Conservation (phyloP, 2,329 filamentous ascomycete species). For the Talaromyces islandicus region DNA sequence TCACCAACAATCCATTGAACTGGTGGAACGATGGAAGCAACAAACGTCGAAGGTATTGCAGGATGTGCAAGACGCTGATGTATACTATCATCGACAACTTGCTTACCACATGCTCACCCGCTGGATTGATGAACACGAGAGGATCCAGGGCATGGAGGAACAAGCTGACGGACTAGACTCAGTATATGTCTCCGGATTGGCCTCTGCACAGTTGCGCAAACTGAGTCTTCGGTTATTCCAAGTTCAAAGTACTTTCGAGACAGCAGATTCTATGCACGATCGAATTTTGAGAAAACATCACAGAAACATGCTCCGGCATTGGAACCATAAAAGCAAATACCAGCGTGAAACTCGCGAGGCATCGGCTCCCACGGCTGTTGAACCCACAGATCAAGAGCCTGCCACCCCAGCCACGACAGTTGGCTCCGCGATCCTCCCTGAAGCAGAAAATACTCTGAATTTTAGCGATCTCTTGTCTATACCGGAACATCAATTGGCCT, state of each 20-base stretch:
- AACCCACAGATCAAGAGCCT: conserved; percentile 15
- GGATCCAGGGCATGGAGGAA: conserved; percentile 30
- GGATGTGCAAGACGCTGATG: conserved; percentile 31
- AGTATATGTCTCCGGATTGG: conserved; percentile 42
- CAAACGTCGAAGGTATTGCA: conserved; percentile 29
- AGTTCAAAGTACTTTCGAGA: conserved; percentile 45
- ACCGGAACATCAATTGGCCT: conserved; percentile 20
- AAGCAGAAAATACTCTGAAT: conserved; percentile 31
- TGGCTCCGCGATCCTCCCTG: conserved; percentile 27
- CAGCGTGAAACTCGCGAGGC: conserved; percentile 24
- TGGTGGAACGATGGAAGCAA: conserved; percentile 40
- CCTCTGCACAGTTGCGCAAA: conserved; percentile 46
- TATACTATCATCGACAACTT: conserved; percentile 32
- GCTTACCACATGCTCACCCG: conserved; percentile 32
- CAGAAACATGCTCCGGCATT: conserved; percentile 50
- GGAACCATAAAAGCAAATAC: conserved; percentile 42
- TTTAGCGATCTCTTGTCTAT: conserved; percentile 28
- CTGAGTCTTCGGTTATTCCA: conserved; percentile 56
- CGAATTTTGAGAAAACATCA: conserved; percentile 51
- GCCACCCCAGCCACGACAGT: conserved; percentile 18
- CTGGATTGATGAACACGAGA: conserved; percentile 30
- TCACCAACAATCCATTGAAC: conserved; percentile 25
- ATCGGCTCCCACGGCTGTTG: background rate
- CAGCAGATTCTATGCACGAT: conserved; percentile 47
- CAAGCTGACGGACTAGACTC: conserved; percentile 43